phyloP scores from a whole-genome alignment of 2,329 filamentous ascomycete genomes.

The Sporothrix luriei region DNA sequence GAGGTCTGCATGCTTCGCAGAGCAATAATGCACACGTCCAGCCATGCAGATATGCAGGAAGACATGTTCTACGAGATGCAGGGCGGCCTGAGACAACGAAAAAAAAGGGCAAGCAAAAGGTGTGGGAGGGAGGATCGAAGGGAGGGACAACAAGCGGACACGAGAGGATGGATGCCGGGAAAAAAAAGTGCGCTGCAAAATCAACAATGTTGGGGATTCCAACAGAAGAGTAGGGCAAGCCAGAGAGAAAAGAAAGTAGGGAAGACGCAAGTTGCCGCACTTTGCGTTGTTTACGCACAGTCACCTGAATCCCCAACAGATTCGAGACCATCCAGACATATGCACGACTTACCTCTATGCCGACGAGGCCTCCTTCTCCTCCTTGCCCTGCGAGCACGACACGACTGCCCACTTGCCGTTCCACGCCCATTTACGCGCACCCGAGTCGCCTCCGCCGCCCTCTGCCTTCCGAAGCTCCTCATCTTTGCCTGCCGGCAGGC shows the following conservation, averaged over 20 bases:
- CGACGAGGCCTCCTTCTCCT: background rate
- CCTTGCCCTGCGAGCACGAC: constrained; percentile 69
- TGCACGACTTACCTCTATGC: background rate
- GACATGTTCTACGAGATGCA: background rate
- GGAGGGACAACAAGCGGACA: background rate
- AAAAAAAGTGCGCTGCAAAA: background rate
- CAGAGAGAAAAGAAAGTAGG: background rate
- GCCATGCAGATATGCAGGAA: background rate
- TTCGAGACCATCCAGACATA: background rate
- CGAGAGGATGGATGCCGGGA: background rate
- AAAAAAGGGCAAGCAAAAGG: background rate
- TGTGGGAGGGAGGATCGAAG: background rate
- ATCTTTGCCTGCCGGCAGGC: constrained; percentile 75
- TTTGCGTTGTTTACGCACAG: background rate
- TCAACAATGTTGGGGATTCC: background rate
- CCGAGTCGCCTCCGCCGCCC: constrained; percentile 69
- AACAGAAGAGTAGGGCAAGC: background rate
- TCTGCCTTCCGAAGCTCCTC: constrained; percentile 72
- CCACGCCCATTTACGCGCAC: constrained; percentile 88
- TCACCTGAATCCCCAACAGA: background rate
- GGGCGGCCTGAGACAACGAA: background rate
- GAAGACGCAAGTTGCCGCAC: background rate
- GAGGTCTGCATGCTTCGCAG: constrained; percentile 4
- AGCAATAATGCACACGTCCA: background rate
- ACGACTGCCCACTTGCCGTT: constrained; percentile 96